Evolutionary conservation across 768 basidiomycete species (phyloP), one percentile per base, ranked within the genome.

Genomic region (Harrya chromipes): DNA sequence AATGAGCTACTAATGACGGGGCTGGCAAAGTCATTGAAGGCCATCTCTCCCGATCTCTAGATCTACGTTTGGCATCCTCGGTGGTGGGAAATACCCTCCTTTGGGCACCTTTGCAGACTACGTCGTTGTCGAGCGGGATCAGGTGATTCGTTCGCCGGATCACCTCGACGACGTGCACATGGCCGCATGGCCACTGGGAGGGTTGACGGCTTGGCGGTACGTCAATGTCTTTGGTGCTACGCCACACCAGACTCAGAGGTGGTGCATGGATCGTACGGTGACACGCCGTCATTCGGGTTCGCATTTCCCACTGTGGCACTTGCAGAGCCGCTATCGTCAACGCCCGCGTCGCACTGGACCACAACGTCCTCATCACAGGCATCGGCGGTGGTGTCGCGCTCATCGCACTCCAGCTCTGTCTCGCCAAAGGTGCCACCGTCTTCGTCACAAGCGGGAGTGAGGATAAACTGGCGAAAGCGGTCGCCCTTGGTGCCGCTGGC

Each of bases 311-410:
- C 10, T 14, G 17, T 20, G 4, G 31, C 12, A 12, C 14, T 34
- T 36, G n/a, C 53, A 90, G 89, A 62, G 87, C 85, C 1, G 72
- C 77, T 3, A 70, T 82, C 16, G 75, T 90, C 20, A 82, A 90
- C 54, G 90, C 80, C 0, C 65, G 74, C 4, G 82, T 90, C 13
- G 52, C 78, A 44, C 58, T 69, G 13, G 87, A 82, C 7, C 81
- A 91, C 31, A 85, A 84, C 46, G 75, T 94, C 35, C 78, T 93
- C 39, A 84, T 94, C 50, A 89, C 87, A 0, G 89, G 89, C 16
- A 81, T 87, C 38, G 89, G 90, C 20, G 90, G 90, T 17, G 90
- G 91, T 12, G 91, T 94, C 34, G 91, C 91, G 0, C 73, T 93
- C 24, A 58, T 81, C 35, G 83, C 86, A 0, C 67, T 92, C 52